Conservation (phyloP, 148 eudicot genomes). For the Rhododendron molle region DNA sequence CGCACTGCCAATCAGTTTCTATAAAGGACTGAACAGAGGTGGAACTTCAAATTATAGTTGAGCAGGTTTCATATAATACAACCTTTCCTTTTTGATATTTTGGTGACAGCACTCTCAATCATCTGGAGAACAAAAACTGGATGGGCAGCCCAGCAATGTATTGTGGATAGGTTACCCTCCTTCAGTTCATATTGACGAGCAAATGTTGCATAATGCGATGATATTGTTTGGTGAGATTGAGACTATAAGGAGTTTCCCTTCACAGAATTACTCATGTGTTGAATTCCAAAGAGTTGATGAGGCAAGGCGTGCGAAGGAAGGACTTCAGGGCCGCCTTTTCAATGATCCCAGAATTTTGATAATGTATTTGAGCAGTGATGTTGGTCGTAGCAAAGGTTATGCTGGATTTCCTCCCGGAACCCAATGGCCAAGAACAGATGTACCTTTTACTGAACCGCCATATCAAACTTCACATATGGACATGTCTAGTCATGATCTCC, state of each 20-base stretch:
- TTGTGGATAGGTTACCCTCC: conserved; percentile 75
- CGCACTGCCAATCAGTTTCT: too few species aligned
- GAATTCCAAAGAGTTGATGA: conserved; percentile 88
- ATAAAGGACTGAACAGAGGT: too few species aligned
- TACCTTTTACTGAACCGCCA: conserved; percentile 35
- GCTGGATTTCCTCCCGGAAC: conserved; percentile 32
- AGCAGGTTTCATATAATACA: too few species aligned
- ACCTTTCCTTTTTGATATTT: too few species aligned
- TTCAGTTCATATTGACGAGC: conserved; percentile 57
- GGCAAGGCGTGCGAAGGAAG: conserved; percentile 43
- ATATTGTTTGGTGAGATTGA: conserved; percentile 85
- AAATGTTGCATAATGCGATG: conserved; percentile 73
- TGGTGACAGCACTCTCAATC: conserved; percentile 15
- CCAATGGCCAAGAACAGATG: conserved; percentile 50
- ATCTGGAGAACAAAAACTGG: conserved; percentile 36
- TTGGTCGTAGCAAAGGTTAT: conserved; percentile 43
- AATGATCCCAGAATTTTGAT: conserved; percentile 73
- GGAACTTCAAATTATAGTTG: too few species aligned
- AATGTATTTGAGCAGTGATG: conserved; percentile 54
- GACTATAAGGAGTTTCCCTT: conserved; percentile 47
- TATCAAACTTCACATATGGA: conserved; percentile 41
- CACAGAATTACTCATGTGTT: conserved; percentile 57
- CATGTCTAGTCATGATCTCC: conserved; percentile 23
- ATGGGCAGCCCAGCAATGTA: conserved; percentile 57
- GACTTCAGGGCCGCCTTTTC: conserved; percentile 52